Evolutionary conservation across 2,329 filamentous ascomycete genomes (phyloP).

Genomic region (Zymoseptoria passerinii): DNA sequence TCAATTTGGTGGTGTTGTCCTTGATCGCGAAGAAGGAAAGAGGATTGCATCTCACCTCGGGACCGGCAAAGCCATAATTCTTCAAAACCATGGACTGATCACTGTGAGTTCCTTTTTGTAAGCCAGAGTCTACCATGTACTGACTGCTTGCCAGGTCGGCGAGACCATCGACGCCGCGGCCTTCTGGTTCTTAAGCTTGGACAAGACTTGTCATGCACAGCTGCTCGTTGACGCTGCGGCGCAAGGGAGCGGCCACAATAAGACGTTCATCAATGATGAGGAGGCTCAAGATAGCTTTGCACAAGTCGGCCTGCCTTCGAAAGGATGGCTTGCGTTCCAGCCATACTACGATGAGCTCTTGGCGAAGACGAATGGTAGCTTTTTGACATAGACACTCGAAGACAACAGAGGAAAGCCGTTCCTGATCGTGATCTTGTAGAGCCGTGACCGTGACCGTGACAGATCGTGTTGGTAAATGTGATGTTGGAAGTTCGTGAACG

Average conservation of each 20-base stretch:
- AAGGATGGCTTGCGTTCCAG: constrained; percentile 45
- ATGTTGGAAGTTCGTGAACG: not conserved
- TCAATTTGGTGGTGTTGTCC: constrained; percentile 40
- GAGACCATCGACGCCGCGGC: constrained; percentile 37
- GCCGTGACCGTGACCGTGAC: no score
- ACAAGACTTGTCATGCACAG: constrained; percentile 41
- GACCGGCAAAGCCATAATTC: constrained; percentile 32
- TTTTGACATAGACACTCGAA: constrained; percentile 31
- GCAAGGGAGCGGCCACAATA: constrained; percentile 32
- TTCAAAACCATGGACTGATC: constrained; percentile 40
- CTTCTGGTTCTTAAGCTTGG: constrained; percentile 39
- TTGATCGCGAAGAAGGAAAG: constrained; percentile 37
- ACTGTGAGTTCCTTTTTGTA: constrained; percentile 26
- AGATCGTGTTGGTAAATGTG: not conserved
- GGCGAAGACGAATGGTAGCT: constrained; percentile 43
- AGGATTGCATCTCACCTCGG: constrained; percentile 35
- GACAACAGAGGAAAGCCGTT: no score
- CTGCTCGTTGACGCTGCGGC: constrained; percentile 38
- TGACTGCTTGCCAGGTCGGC: constrained; percentile 17
- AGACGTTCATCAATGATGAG: constrained; percentile 34
- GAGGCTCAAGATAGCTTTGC: constrained; percentile 35
- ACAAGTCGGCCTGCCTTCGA: constrained; percentile 41
- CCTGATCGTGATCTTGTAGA: no score
- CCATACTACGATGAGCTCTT: constrained; percentile 48
- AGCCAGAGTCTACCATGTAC: not conserved